These are phyloP conservation scores for Globisporangium paddicum DNA, from an alignment of 352 stramenopile genomes.

Conservation along the genomic window DNA sequence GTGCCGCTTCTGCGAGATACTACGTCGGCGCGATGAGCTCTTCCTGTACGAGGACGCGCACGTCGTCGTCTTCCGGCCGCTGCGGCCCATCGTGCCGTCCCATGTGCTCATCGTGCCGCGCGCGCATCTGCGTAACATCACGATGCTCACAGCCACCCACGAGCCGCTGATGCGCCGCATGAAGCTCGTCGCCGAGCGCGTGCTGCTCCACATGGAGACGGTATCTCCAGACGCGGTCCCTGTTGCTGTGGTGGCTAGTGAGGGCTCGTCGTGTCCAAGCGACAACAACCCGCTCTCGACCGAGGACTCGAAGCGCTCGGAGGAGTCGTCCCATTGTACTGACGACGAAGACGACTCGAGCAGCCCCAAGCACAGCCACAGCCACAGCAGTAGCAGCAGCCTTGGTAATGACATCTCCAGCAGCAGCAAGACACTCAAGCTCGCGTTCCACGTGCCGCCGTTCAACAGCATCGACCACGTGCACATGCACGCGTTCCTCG, in stretches of 20 bases:
- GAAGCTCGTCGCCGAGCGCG: conserved; percentile 44
- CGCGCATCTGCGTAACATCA: conserved; percentile 77
- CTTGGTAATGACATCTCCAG: background rate
- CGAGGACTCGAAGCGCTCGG: conserved; percentile 7
- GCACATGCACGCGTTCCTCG: conserved; percentile 80
- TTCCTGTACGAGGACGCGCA: conserved; percentile 78
- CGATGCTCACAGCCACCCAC: conserved; percentile 46
- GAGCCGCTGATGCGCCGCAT: conserved; percentile 54
- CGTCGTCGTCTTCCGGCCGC: conserved; percentile 73
- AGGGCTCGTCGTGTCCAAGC: background rate
- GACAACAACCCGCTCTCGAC: background rate
- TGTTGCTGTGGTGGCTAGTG: too few species aligned
- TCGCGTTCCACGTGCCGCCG: conserved; percentile 47
- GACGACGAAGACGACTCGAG: conserved; percentile 15
- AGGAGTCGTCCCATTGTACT: conserved; percentile 9
- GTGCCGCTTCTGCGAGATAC: conserved; percentile 84
- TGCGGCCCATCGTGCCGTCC: conserved; percentile 58
- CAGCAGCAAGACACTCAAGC: conserved; percentile 7
- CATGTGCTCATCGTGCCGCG: conserved; percentile 81
- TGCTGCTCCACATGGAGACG: conserved; percentile 20
- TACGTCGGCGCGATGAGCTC: conserved; percentile 41
- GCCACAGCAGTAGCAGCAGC: background rate
- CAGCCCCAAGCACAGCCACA: background rate
- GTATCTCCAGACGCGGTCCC: too few species aligned
- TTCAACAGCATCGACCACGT: conserved; percentile 90